Base-by-base conservation (phyloP, 371 early-diverging fungal species). In the Basidiobolus meristosporus region DNA sequence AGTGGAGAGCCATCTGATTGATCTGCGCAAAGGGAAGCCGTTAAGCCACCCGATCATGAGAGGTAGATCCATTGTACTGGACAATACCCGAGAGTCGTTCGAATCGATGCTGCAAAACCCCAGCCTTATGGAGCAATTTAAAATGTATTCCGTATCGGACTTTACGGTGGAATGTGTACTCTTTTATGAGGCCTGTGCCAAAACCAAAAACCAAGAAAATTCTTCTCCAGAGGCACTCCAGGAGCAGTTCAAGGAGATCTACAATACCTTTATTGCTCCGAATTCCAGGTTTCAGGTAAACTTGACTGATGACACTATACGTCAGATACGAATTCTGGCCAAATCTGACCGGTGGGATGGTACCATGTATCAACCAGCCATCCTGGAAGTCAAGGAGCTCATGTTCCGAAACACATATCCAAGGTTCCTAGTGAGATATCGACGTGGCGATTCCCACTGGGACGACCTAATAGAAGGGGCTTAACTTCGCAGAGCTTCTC, bases 161-260 rank as follows among this genome's bases (percentile, higher is more conserved):
- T 40, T 40, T 19, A 30, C 31, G 18, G 32, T 40, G 11, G 40
- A 40, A 21, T 31, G 31, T 21, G 40, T 40, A 12, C 14, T 40
- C 31, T 40, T 40, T 19, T 40, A 31, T 19, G 40, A 40, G 14
- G 26, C 26, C 9, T 26, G 9, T 9, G 5, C 3, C 3, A 26
- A 9, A 9, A 26, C 9, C 26, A 9, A 3, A 9, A 26, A 26
- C 9, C 9, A 5, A 26, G 3, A 3, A 3, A 26, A 26, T 26
- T 26, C 26, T 9, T 26, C 26, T 3, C 26, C 26, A 26, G 26
- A 26, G 26, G 9, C 9, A 5, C 22, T 26, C 4, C 39, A 39
- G 39, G n/a, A 29, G 9, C 31, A 40, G 7, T 10, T 40, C 7
- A 12, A 17, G 11, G 19, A 12, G 3, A 16, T 40, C 3, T 40